Evolutionary conservation across 495 filamentous ascomycete genomes (phyloP).

Genomic region (Lophiotrema nucula): DNA sequence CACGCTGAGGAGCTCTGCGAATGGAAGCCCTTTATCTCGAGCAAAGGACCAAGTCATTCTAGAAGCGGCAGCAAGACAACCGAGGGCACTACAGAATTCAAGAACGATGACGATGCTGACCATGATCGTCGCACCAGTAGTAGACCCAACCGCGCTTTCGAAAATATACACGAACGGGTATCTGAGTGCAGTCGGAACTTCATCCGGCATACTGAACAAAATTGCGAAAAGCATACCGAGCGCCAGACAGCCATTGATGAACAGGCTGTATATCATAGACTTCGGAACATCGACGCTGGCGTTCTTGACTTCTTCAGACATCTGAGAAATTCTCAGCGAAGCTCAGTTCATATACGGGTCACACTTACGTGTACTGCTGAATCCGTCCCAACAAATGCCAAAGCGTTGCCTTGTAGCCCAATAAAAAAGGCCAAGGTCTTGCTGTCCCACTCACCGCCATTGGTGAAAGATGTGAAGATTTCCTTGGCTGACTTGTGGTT

Average conservation of each 20-base stretch:
- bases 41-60: constrained; percentile 61
- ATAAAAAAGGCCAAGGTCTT: constrained; percentile 54
- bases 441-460: constrained; percentile 55
- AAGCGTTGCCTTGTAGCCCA: constrained; percentile 54
- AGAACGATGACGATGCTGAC: constrained; percentile 52
- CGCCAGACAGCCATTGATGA: constrained; percentile 36
- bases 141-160: constrained; percentile 49
- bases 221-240: constrained; percentile 24
- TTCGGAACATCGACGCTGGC: constrained; percentile 28
- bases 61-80: constrained; percentile 56
- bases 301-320: constrained; percentile 38
- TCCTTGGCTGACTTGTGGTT: constrained; percentile 45
- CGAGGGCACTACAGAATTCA: constrained; percentile 45
- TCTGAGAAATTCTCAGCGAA: constrained; percentile 14
- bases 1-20: constrained; percentile 50
- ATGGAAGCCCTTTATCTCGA: constrained; percentile 56
- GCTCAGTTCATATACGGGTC: neutral
- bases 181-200: neutral
- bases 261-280: constrained; percentile 36
- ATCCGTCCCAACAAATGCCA: constrained; percentile 42
- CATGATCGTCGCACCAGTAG: constrained; percentile 50
- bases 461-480: constrained; percentile 55
- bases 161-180: constrained; percentile 52
- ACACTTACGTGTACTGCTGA: constrained; percentile 46
- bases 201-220: constrained; percentile 38